phyloP scores from a whole-genome alignment of 495 filamentous ascomycete genomes.

The Penicillium pancosmium region DNA sequence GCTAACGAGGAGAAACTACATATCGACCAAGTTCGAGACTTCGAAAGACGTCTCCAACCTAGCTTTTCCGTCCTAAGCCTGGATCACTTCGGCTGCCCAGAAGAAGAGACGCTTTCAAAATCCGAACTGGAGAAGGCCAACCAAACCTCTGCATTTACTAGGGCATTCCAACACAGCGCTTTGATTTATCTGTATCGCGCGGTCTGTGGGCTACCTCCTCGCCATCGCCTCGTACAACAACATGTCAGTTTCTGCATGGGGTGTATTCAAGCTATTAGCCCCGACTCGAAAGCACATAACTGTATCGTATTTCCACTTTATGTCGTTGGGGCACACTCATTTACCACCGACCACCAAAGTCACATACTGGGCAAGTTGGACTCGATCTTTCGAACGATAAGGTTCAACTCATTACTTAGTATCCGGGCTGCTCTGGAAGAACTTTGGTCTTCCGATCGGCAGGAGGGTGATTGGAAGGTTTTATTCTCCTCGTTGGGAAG shows the following conservation, averaged over 20 bases:
- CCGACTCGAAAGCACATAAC: conserved; percentile 20
- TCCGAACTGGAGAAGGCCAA: conserved; percentile 11
- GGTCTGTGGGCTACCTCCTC: conserved; percentile 20
- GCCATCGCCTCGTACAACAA: conserved; percentile 23
- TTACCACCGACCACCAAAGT: conserved; percentile 15
- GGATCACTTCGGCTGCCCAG: conserved; percentile 15
- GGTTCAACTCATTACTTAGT: conserved; percentile 19
- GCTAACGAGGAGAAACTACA: conserved; percentile 5
- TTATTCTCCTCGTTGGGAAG: conserved; percentile 21
- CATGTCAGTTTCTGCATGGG: conserved; percentile 20
- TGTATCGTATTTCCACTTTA: conserved; percentile 26
- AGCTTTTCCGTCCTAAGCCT: conserved; percentile 11
- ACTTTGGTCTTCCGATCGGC: conserved; percentile 10
- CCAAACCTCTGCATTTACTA: conserved; percentile 20
- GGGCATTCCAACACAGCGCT: conserved; percentile 24
- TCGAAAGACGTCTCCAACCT: conserved; percentile 17
- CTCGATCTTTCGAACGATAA: conserved; percentile 16
- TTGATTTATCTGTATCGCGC: conserved; percentile 25
- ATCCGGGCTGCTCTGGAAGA: conserved; percentile 20
- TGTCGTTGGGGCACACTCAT: conserved; percentile 22
- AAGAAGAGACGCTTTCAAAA: conserved; percentile 8
- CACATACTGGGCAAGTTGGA: conserved; percentile 19
- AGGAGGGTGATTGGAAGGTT: conserved; percentile 18
- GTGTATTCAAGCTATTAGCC: conserved; percentile 21
- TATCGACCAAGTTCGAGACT: conserved; percentile 17